These are phyloP conservation scores for Fusarium algeriense DNA, from an alignment of 2,329 filamentous ascomycete species.

Conservation along the genomic window DNA sequence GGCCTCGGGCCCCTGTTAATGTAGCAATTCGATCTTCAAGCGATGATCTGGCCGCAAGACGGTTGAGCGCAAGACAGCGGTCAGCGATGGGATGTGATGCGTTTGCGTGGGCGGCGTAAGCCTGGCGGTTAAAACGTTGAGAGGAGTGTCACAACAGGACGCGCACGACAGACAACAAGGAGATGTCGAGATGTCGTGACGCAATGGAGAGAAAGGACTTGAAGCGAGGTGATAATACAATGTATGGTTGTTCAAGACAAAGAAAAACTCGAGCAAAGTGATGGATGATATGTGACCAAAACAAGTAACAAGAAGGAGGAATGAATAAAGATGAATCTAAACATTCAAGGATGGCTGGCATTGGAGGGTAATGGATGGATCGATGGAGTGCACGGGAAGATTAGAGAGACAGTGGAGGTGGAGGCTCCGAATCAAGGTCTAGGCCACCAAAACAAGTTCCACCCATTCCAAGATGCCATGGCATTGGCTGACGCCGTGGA, in stretches of 20 bases:
- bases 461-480: slow-evolving; percentile 3
- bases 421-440: slow-evolving; percentile 21
- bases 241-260: neutral
- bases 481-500: slow-evolving; percentile 18
- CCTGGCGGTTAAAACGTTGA: slow-evolving; percentile 12
- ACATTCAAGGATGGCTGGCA: slow-evolving; percentile 1
- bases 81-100: slow-evolving; percentile 3
- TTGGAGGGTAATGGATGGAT: slow-evolving; percentile 3
- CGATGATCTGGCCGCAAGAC: slow-evolving; percentile 1
- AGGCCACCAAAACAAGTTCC: slow-evolving; percentile 23
- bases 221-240: neutral
- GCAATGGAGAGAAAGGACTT: slow-evolving; percentile 11
- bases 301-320: neutral
- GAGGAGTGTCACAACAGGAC: slow-evolving; percentile 30
- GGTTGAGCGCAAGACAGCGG: slow-evolving; percentile 3
- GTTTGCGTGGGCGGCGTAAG: slow-evolving; percentile 6
- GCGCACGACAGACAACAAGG: slow-evolving; percentile 23
- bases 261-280: neutral
- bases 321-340: slow-evolving; percentile 29
- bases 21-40: slow-evolving; percentile 15
- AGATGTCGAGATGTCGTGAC: slow-evolving; percentile 3
- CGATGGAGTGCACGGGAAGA: neutral
- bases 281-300: slow-evolving; percentile 14
- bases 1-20: slow-evolving; percentile 38
- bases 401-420: slow-evolving; percentile 20